Evolutionary conservation across 768 basidiomycete genomes (phyloP), one percentile per base, ranked within the genome.

Genomic region (Xerocomellus dryophilus): DNA sequence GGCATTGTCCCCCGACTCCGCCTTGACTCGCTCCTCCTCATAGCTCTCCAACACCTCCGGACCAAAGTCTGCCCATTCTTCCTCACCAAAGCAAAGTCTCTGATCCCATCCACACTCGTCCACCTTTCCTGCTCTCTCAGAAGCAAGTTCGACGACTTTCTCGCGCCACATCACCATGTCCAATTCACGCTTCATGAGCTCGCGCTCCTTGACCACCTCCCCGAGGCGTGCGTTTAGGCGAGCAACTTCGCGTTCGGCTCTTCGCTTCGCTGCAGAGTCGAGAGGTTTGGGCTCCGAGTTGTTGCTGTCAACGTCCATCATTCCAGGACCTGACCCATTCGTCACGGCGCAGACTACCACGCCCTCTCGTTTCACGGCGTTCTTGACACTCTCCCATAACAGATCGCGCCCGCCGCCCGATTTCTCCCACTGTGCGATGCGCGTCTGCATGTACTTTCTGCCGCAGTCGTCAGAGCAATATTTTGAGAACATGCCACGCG

Each of bases 391-490:
- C 36, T 85, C 84, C 90, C 89, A 93, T 2, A 93, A 74, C 41
- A 77, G 73, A 46, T 81, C 81, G 54, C 78, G 78, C 64, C 81
- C 81, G 5, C 85, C 85, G 18, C 85, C 85, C 32, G 79, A 79
- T 60, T 79, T 79, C 11, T 80, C 72, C 80, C 82, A 89, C 36
- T 73, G 74, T 23, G 83, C 76, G 43, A 90, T 82, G 42, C 82
- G 83, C 43, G 73, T 71, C 57, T 79, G 81, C 83, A 88, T 84
- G 70, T 81, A 86, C 59, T 80, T 81, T 57, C 89, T 73, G 12
- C 93, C 93, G 59, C 93, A 96, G 57, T 88, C 89, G 49, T 91
- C 87, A 14, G 90, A 93, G 68, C 93, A 96, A 67, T 93, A 96
- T 68, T 95, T 95, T 21, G 92, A 94, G 63, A 93, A 86, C 2